These are phyloP conservation scores for Theileria equi DNA, from an alignment of 169 alveolate species.

Conservation along the genomic window DNA sequence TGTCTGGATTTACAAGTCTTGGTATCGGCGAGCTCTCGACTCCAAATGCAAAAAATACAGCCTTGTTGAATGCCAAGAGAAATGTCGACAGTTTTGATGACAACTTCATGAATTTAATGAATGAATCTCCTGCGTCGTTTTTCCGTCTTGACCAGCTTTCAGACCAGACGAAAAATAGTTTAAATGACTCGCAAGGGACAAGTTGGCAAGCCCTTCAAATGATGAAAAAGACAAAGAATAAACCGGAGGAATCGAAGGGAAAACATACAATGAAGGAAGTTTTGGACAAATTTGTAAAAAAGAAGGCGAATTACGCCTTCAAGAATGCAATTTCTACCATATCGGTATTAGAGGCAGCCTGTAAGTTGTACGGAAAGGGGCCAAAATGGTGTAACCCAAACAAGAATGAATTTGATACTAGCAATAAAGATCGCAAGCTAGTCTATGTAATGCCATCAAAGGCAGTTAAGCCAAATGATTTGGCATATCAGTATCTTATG, in stretches of 20 bases:
- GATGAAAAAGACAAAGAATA: constrained; percentile 3
- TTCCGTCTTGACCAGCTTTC: background rate
- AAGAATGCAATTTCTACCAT: constrained; percentile 46
- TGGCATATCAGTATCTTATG: constrained; percentile 41
- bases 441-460: constrained; percentile 52
- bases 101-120: background rate
- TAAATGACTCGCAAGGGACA: constrained; percentile 3
- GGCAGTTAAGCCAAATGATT: constrained; percentile 2
- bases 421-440: constrained; percentile 12
- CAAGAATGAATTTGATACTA: constrained; percentile 44
- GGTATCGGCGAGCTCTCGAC: constrained; percentile 15
- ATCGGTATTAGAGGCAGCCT: constrained; percentile 60
- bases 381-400: constrained; percentile 66
- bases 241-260: background rate
- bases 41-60: background rate
- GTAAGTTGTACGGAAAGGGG: constrained; percentile 56
- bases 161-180: background rate
- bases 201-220: constrained; percentile 22
- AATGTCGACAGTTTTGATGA: constrained; percentile 10
- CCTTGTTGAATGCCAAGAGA: background rate
- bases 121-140: background rate
- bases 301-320: constrained; percentile 6
- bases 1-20: constrained; percentile 12
- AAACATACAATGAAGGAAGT: constrained; percentile 20
- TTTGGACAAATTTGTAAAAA: constrained; percentile 26